Base-by-base conservation (phyloP, 148 eudicot genomes). In the Rhododendron griersonianum region DNA sequence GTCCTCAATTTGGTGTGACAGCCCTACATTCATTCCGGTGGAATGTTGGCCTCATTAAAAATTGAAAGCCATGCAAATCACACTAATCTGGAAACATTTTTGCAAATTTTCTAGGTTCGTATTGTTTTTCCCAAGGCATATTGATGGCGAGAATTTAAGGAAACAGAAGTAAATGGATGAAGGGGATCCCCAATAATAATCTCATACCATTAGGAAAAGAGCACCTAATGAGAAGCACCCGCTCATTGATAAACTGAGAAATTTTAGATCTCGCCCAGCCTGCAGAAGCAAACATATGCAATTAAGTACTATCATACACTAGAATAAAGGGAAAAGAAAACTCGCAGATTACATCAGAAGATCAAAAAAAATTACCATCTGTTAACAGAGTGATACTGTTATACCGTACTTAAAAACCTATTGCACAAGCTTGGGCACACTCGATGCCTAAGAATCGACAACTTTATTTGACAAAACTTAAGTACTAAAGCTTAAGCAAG, bases 241-340 rank as follows among this genome's bases (percentile, higher is more conserved):
- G 44, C 84, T 92, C 98, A 96, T 96, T 81, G 98, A 92, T 78
- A 90, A 16, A 67, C 98, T 94, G 79, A 95, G 87, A 84, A 92
- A 95, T 84, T 87, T 94, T 47, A 96, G 92, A 84, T 96, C 98
- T 75, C 98, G 89, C 67, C 98, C 98, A 83, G 98, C 98, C 98
- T 96, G 95, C 91, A 92, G 65, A 84, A 79, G 63, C 7, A 86
- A 76, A 19, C n/a, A 59, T 23, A 30, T 73, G 53, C 21, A 55
- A 55, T 14, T 55, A 55, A 55, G 23, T 18, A 55, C 61, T 16
- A 59, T 50, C 39, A 6, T 84, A 30, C 47, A 28, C 53, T 65
- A 57, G 81, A 47, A 41, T 4, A n/a, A 86, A 61, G 59, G 35
- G 35, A 75, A 57, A 53, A 25, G 81, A 80, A 57, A 74, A 51